These are phyloP conservation scores for Phytophthora sojae DNA, from an alignment of 352 stramenopile species.

Conservation along the genomic window DNA sequence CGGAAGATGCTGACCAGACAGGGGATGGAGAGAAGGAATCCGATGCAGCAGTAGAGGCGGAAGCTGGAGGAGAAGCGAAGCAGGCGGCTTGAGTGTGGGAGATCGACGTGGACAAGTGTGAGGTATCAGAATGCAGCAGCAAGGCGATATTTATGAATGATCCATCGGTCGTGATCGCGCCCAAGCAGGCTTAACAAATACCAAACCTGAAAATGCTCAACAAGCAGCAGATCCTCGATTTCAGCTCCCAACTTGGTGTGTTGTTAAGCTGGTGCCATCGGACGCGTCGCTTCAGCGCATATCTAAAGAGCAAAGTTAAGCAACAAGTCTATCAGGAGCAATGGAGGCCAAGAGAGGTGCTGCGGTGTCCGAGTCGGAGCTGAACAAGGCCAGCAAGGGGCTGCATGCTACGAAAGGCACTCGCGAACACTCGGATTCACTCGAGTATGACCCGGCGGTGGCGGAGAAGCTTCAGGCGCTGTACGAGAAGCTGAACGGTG, in stretches of 20 bases:
- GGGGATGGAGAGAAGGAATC: not conserved
- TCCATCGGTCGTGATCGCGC: slow-evolving; percentile 1
- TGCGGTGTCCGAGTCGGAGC: slow-evolving; percentile 60
- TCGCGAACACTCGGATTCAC: slow-evolving; percentile 71
- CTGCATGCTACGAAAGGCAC: slow-evolving; percentile 68
- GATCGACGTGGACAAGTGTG: slow-evolving; percentile 18
- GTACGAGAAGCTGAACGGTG: slow-evolving; percentile 72
- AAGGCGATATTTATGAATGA: slow-evolving; percentile 41
- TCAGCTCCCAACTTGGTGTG: not conserved
- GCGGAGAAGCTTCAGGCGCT: slow-evolving; percentile 61
- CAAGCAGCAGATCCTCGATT: not conserved
- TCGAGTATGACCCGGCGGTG: slow-evolving; percentile 70
- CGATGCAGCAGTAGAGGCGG: slow-evolving; percentile 1
- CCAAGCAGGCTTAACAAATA: slow-evolving; percentile 9
- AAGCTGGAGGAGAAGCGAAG: slow-evolving; percentile 4
- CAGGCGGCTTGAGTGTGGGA: slow-evolving; percentile 15
- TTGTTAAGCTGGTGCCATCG: not conserved
- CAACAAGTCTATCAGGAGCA: not conserved
- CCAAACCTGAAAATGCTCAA: slow-evolving; percentile 12
- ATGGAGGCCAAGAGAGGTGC: slow-evolving; percentile 73
- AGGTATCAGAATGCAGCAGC: slow-evolving; percentile 31
- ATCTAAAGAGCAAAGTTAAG: slow-evolving; percentile 3
- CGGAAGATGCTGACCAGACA: not conserved
- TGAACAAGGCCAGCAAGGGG: slow-evolving; percentile 69
- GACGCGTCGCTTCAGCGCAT: slow-evolving; percentile 29